Evolutionary conservation across 148 eudicot genomes (phyloP), one percentile per base, ranked within the genome.

Genomic region (Pharnaceum exiguum): DNA sequence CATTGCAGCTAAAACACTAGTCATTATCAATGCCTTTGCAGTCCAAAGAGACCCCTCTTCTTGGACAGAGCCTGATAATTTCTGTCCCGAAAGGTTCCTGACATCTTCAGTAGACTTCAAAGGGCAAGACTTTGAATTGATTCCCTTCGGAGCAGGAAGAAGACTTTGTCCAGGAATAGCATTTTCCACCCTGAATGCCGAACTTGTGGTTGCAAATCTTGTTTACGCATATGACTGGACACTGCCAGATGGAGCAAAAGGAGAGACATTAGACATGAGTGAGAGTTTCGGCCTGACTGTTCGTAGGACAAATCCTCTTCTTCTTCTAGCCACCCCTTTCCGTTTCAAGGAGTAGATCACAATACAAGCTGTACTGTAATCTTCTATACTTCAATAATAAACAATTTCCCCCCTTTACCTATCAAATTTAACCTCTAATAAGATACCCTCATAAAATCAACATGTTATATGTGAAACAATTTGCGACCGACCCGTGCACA

Each of bases 121-220:
- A 16, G 75, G 69, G 10, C 52, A 56, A 1, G 65, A 71, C 31
- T 78, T 70, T 32, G 16, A 54, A 0, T 45, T 65, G 37, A 66
- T 74, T 17, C 75, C 78, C 0, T 78, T 78, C 51, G 76, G 79
- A 28, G 60, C 76, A 0, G 76, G 82, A 2, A 37, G 76, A 47
- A 53, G 73, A 49, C 67, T 57, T 0, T 78, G 79, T 11, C 82
- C 79, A 0, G 76, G 76, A 6, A 50, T 63, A 16, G 7, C 48
- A 1, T 78, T 74, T 63, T 60, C 61, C 18, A 1, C 51, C 8
- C 35, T 33, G 16, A 51, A 5, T 12, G 46, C 51, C 59, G 71
- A 72, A 28, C 32, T 72, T 23, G 59, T 27, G 3, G 12, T 72
- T 11, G 76, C 72, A 38, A 72, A 72, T 62, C 64, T 72, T 31